Conservation (phyloP, 495 filamentous ascomycete species). For the Podospora anserina region DNA sequence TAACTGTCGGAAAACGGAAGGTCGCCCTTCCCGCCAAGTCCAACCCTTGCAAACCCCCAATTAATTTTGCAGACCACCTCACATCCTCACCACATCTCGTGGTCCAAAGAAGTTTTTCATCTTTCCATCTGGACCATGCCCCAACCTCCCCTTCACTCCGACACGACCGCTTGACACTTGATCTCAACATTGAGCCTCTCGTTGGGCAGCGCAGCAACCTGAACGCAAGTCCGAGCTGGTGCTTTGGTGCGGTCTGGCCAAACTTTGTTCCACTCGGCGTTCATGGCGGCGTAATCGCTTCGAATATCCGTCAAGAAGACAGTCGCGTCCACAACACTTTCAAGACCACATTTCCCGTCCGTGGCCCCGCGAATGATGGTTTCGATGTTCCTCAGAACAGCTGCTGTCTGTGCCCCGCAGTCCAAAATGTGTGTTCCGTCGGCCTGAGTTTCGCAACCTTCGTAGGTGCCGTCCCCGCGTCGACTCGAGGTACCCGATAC, state of each 20-base stretch:
- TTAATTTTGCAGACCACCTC: background rate
- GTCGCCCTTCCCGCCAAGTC: background rate
- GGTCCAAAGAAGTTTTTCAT: background rate
- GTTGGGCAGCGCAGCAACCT: constrained; percentile 28
- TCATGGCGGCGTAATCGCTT: constrained; percentile 29
- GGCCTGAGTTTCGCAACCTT: constrained; percentile 20
- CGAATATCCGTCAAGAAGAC: constrained; percentile 29
- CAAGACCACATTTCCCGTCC: constrained; percentile 17
- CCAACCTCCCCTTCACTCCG: constrained; percentile 8
- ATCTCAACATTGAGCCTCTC: constrained; percentile 31
- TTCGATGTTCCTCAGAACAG: constrained; percentile 30
- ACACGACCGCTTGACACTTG: constrained; percentile 28
- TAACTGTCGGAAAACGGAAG: background rate
- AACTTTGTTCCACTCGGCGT: constrained; percentile 32
- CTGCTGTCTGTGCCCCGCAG: constrained; percentile 28
- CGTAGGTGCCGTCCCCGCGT: constrained; percentile 27
- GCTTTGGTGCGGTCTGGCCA: constrained; percentile 29
- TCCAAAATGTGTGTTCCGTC: constrained; percentile 22
- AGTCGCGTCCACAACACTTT: constrained; percentile 31
- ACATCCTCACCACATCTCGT: too few relatives aligned
- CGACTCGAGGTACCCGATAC: constrained; percentile 31
- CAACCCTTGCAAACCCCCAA: background rate
- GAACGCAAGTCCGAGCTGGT: constrained; percentile 29
- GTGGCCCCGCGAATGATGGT: constrained; percentile 26
- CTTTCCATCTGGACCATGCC: background rate